Conservation (phyloP, 169 alveolate genomes). For the Toxoplasma gondii region DNA sequence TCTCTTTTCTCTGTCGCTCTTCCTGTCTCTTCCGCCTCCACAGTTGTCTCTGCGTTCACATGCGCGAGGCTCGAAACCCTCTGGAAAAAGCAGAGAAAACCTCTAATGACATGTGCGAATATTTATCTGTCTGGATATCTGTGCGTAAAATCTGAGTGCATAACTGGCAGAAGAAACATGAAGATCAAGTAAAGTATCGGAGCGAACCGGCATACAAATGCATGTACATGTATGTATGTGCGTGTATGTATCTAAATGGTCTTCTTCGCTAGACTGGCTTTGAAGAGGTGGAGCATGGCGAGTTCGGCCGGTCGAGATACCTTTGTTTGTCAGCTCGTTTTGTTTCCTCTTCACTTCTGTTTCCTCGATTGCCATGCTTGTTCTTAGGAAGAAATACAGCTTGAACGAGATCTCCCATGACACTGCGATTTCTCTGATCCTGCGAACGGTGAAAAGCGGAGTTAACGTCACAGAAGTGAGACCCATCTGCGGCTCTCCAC, state of each 20-base stretch:
- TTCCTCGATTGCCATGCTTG: background rate
- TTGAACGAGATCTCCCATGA: conserved; percentile 91
- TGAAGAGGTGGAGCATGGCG: background rate
- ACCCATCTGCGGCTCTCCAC: background rate
- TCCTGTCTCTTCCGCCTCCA: no score
- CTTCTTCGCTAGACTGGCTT: background rate
- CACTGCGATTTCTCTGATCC: conserved; percentile 86
- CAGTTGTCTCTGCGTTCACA: no score
- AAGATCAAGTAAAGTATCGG: no score
- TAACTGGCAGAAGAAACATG: no score
- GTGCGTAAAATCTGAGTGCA: no score
- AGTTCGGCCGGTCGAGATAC: no score
- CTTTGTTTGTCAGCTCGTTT: no score
- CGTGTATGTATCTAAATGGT: background rate
- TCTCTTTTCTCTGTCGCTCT: background rate
- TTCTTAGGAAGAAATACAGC: conserved; percentile 83
- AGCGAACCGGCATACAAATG: background rate
- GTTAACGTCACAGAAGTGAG: conserved; percentile 29
- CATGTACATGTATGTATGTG: conserved; percentile 28
- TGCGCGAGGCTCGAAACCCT: no score
- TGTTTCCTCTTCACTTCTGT: background rate
- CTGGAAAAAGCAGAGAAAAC: no score
- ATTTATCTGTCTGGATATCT: background rate
- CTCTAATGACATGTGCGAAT: background rate
- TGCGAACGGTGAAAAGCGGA: conserved; percentile 73